These are phyloP conservation scores for Oryza meyeriana DNA, from an alignment of 176 grass and related monocot genomes.

Conservation along the genomic window DNA sequence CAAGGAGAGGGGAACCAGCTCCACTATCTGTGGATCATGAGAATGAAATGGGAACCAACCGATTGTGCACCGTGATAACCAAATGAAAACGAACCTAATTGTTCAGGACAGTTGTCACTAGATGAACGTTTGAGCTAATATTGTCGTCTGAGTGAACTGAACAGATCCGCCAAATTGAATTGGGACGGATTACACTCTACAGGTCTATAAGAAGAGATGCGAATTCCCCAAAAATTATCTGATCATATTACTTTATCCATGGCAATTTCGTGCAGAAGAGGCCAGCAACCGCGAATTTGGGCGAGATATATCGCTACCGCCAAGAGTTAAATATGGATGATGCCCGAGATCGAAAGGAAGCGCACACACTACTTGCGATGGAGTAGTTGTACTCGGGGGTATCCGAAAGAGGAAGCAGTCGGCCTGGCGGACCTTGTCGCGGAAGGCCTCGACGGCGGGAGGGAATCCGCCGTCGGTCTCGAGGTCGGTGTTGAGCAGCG, in stretches of 20 bases:
- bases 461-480: slow-evolving; percentile 59
- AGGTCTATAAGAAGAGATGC: not conserved
- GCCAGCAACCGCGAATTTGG: not conserved
- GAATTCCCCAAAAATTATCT: not conserved
- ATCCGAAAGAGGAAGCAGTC: slow-evolving; percentile 82
- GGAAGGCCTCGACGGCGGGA: slow-evolving; percentile 68
- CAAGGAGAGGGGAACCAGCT: not conserved
- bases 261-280: not conserved
- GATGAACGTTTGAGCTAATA: not conserved
- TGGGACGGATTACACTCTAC: not conserved
- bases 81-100: not conserved
- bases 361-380: slow-evolving; percentile 38
- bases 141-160: not conserved
- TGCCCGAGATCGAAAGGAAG: not conserved
- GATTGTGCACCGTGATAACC: not conserved
- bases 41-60: not conserved
- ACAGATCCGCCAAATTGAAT: not conserved
- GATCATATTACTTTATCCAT: not conserved
- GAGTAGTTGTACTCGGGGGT: slow-evolving; percentile 92
- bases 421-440: slow-evolving; percentile 46
- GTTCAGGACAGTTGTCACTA: not conserved
- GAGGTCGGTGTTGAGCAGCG: slow-evolving; percentile 83
- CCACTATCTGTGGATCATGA: not conserved
- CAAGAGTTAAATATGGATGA: not conserved
- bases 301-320: not conserved